Conservation (phyloP, 345 rosid genomes). For the Hibiscus mutabilis region DNA sequence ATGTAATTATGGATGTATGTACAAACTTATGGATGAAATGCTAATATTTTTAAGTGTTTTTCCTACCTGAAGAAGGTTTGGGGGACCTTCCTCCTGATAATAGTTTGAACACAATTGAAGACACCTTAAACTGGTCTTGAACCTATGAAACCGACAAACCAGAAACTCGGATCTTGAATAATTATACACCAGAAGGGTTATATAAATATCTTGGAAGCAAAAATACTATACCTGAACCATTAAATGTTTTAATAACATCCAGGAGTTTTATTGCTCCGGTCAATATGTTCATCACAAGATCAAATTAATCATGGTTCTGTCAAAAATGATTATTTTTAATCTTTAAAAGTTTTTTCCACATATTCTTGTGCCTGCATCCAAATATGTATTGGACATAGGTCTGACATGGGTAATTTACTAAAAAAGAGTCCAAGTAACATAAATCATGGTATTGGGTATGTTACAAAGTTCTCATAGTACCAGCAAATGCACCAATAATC, state of each 20-base stretch:
- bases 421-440: not conserved
- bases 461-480: conserved; percentile 25
- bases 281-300: conserved; percentile 50
- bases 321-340: not conserved
- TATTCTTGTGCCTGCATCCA: not conserved
- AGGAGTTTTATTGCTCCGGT: conserved; percentile 98
- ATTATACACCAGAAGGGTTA: not conserved
- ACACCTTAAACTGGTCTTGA: conserved; percentile 78
- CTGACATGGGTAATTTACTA: not conserved
- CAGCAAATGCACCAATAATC: conserved; percentile 84
- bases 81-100: conserved; percentile 62
- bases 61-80: conserved; percentile 76
- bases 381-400: not conserved
- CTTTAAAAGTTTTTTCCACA: not conserved
- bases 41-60: not conserved
- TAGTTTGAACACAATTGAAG: conserved; percentile 70
- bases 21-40: not conserved
- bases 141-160: conserved; percentile 35
- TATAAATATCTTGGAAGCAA: not conserved
- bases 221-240: conserved; percentile 74
- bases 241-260: conserved; percentile 86
- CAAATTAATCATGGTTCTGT: not conserved
- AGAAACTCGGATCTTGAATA: not conserved
- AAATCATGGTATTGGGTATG: not conserved
- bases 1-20: not conserved